Percentiles rank a stretch among this genome's conserved stretches.
Conservation (phyloP, 1,284 basidiomycete species). For the Papiliotrema nemorosa region DNA sequence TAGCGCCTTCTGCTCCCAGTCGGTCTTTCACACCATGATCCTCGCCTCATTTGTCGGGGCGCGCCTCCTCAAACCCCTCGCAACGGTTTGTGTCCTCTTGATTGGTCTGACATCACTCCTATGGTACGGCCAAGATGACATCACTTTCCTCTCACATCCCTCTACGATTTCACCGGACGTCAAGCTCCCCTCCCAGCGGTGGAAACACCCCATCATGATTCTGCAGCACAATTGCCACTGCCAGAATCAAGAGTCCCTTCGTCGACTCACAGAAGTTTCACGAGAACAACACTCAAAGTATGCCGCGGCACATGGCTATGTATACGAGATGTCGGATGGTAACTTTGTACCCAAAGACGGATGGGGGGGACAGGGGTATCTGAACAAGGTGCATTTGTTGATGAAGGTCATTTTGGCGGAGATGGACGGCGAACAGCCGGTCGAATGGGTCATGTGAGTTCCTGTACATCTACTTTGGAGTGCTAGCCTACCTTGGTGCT, state of each 20-base stretch:
- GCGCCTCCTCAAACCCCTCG: no score
- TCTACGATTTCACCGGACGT: no score
- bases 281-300: background rate
- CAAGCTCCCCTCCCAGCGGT: background rate
- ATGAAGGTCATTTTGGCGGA: conserved; percentile 1
- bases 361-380: background rate
- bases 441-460: conserved; percentile 6
- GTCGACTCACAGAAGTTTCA: background rate
- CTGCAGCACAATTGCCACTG: conserved; percentile 4
- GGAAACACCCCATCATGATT: conserved; percentile 3
- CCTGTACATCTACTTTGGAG: background rate
- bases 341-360: background rate
- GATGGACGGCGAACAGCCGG: background rate
- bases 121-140: no score
- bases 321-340: background rate
- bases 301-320: conserved; percentile 5
- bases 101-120: no score
- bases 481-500: background rate
- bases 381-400: conserved; percentile 12
- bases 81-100: no score
- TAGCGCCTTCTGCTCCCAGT: no score
- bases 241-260: background rate
- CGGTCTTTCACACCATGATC: no score
- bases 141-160: no score
- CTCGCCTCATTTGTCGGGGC: no score